Percentiles rank a stretch among this genome's conserved stretches.
These are phyloP conservation scores for Colletotrichum siamense DNA, from an alignment of 2,329 filamentous ascomycete genomes.

Conservation along the genomic window DNA sequence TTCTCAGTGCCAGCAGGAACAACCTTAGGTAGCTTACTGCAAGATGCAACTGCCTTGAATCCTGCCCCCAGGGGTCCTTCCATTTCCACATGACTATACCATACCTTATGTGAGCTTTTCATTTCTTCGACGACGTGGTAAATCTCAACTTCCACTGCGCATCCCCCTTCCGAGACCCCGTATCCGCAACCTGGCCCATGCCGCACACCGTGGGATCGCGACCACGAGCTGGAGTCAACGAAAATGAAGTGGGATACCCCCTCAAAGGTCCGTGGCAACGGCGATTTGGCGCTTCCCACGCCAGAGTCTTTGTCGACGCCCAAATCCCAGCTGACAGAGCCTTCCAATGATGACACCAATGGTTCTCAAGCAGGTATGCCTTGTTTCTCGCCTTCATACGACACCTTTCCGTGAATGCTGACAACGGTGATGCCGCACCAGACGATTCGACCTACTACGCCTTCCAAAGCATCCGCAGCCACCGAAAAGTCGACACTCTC, in stretches of 20 bases:
- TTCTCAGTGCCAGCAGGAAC: not conserved
- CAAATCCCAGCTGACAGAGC: not conserved
- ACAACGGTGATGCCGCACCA: not conserved
- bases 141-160: not conserved
- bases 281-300: not conserved
- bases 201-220: not conserved
- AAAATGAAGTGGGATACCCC: not conserved
- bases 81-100: not conserved
- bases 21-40: not conserved
- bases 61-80: not conserved
- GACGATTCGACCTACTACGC: not conserved
- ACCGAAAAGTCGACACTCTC: not conserved
- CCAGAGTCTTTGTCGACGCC: not conserved
- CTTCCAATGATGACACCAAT: not conserved
- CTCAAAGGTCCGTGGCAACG: not conserved
- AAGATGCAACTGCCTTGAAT: not conserved
- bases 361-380: not conserved
- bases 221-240: not conserved
- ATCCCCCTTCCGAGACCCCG: not conserved
- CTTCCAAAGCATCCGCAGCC: not conserved
- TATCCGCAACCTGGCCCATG: not conserved
- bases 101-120: not conserved
- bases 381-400: not conserved
- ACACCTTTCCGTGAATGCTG: not conserved
- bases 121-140: not conserved